Conservation (phyloP, 257 asterid species). For the Solanum megistacrolobum region DNA sequence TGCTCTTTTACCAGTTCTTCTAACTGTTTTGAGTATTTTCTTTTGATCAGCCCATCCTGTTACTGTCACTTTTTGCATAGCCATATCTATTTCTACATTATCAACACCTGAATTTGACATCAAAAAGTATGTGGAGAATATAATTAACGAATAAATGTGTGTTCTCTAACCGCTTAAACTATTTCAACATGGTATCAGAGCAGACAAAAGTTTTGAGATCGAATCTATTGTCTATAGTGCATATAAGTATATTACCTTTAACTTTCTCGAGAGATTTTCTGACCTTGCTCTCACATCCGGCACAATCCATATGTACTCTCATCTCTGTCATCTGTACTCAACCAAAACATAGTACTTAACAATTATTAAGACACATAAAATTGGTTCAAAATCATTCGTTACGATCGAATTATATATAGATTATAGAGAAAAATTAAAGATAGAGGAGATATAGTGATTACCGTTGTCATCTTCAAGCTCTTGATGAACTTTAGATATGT, state of each 20-base stretch:
- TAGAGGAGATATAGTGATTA: not conserved
- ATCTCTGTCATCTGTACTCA: conserved; percentile 45
- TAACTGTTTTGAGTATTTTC: conserved; percentile 49
- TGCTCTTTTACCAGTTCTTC: conserved; percentile 61
- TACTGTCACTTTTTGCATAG: conserved; percentile 61
- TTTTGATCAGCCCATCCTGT: conserved; percentile 62
- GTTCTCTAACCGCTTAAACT: no score
- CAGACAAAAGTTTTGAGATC: not conserved
- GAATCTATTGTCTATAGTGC: not conserved
- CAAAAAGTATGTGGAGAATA: not conserved
- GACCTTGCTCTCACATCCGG: conserved; percentile 62
- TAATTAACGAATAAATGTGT: no score
- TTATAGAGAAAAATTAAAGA: not conserved
- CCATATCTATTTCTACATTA: conserved; percentile 66
- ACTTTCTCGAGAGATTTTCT: conserved; percentile 44
- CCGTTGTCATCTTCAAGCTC: not conserved
- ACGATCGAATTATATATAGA: not conserved
- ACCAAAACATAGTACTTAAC: not conserved
- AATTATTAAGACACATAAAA: not conserved
- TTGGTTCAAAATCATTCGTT: not conserved
- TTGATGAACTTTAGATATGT: not conserved
- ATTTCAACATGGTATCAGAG: no score
- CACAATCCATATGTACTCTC: conserved; percentile 71
- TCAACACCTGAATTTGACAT: conserved; percentile 39
- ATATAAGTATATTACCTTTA: conserved; percentile 26